These are phyloP conservation scores for Linum lewisii DNA, from an alignment of 345 rosid species.

Conservation along the genomic window DNA sequence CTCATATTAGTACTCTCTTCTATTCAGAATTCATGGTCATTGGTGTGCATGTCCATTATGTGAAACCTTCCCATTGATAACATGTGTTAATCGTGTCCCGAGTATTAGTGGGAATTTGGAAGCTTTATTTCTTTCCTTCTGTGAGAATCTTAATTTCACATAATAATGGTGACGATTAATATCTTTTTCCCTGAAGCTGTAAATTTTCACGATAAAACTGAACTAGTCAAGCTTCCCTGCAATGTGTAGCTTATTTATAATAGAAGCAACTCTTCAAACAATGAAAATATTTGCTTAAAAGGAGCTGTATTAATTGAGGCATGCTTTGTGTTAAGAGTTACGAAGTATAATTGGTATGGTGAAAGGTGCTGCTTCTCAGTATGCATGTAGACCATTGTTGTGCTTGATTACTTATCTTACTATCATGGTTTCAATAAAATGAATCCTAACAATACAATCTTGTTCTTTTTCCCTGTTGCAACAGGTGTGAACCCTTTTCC, in stretches of 20 bases:
- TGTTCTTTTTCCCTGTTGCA: slow-evolving; percentile 15
- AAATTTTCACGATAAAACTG: not conserved
- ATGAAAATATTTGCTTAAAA: too few relatives aligned
- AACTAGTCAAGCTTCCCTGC: not conserved
- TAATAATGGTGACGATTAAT: not conserved
- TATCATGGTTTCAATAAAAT: not conserved
- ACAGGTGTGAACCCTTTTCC: slow-evolving; percentile 98
- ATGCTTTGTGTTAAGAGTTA: too few relatives aligned
- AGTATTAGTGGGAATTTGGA: not conserved
- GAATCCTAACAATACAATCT: slow-evolving; percentile 1
- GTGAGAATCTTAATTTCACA: not conserved
- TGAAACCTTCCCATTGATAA: not conserved
- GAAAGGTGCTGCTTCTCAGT: too few relatives aligned
- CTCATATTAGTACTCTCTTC: too few relatives aligned
- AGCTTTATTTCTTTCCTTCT: not conserved
- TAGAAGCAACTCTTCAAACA: too few relatives aligned
- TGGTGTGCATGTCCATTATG: too few relatives aligned
- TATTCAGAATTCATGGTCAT: too few relatives aligned
- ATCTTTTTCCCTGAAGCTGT: too few relatives aligned
- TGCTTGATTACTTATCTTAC: not conserved
- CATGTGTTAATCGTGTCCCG: not conserved
- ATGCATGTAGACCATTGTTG: not conserved
- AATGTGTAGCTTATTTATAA: too few relatives aligned
- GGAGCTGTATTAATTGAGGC: too few relatives aligned
- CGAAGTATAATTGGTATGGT: too few relatives aligned